Evolutionary conservation across 2,329 filamentous ascomycete species (phyloP), one percentile per base, ranked within the genome.

Genomic region (Epichloe festucae): DNA sequence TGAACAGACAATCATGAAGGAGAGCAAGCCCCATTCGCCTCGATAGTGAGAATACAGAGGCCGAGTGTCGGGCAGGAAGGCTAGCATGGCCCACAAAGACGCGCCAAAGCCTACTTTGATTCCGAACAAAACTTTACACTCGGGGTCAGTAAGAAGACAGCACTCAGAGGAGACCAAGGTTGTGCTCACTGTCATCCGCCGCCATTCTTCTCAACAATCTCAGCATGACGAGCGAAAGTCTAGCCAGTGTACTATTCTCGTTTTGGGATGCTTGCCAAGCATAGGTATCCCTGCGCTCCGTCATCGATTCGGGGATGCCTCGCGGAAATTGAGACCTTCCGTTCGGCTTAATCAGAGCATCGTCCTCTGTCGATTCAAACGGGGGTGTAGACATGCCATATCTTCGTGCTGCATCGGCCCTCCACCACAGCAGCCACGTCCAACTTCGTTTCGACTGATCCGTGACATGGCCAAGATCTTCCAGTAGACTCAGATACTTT

Each of bases 1-100:
- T 31, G 86, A 89, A 65, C 89, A 95, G 21, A 96, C 90, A 62
- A 95, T 80, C 89, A 95, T 95, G 70, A 94, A 95, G 0, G 88
- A 93, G 47, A 95, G 69, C 4, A 96, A 73, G n/a, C 90, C 90
- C 90, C 90, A 96, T 71, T 96, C 90, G 35, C 89, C 89, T 60
- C 89, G 77, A 84, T 88, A 95, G 59, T 85, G 84, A 39, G 79
- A 75, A 63, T 95, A 96, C 23, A 84, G 75, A 0, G 85, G 84
- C 51, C 87, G 75, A 1, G 87, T 91, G 11, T 76, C 70, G 1
- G 80, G 76, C 31, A 95, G 73, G 61, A 94, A 96, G 3, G 89
- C 83, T 56, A 90, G 84, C 63, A 90, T 78, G 17, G 87, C 89
- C 70, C 89, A 95, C 0, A 95, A 67, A 5, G 87, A 79, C 11